Conservation (phyloP, 2,329 filamentous ascomycete species). For the Erysiphe neolycopersici region DNA sequence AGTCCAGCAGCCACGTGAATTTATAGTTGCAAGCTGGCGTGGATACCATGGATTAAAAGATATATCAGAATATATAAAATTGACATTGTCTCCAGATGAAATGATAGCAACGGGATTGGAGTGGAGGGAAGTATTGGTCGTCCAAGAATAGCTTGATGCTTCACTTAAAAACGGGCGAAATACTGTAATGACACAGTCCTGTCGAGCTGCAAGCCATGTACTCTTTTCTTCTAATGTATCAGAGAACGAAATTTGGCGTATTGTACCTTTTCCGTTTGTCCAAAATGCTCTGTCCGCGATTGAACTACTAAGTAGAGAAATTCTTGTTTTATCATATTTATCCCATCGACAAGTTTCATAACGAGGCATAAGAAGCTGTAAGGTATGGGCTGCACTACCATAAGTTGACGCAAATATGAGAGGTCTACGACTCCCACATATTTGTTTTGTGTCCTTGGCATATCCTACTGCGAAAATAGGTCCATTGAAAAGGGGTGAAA, state of each 20-base stretch:
- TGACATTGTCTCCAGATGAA: conserved; percentile 24
- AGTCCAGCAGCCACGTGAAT: conserved; percentile 37
- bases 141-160: conserved; percentile 1
- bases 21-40: conserved; percentile 37
- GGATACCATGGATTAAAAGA: conserved; percentile 34
- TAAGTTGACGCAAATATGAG: conserved; percentile 9
- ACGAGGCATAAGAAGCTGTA: conserved; percentile 10
- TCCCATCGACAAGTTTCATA: conserved; percentile 10
- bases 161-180: conserved; percentile 15
- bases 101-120: conserved; percentile 28
- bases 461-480: conserved; percentile 7
- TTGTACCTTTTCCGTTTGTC: conserved; percentile 15
- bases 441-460: conserved; percentile 4
- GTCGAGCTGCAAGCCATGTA: conserved; percentile 20
- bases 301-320: conserved; percentile 6
- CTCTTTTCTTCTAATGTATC: conserved; percentile 14
- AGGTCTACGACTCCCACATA: conserved; percentile 3
- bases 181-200: conserved; percentile 17
- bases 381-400: conserved; percentile 11
- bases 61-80: conserved; percentile 30
- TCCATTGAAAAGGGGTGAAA: conserved; percentile 1
- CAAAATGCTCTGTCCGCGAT: conserved; percentile 10
- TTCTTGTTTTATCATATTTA: conserved; percentile 4
- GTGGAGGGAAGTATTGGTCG: conserved; percentile 23
- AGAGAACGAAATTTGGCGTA: conserved; percentile 22